Evolutionary conservation across 805 yeast species (phyloP), one percentile per base, ranked within the genome.

Genomic region (Starmerella sirachaensis): DNA sequence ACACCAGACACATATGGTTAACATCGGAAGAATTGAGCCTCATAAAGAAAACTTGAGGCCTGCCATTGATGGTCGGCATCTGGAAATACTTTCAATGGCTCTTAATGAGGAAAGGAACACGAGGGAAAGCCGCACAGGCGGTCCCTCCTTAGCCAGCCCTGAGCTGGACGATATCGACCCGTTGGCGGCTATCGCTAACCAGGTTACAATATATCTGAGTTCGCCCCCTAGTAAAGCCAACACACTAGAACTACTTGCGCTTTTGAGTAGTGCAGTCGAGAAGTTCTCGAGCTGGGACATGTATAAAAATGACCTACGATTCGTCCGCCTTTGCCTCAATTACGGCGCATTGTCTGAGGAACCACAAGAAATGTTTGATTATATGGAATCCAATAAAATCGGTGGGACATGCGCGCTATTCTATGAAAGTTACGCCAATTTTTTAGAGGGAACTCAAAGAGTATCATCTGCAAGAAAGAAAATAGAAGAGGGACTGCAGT

Each of bases 221-320:
- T n/a, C n/a, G n/a, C n/a, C n/a, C n/a, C n/a, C n/a, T n/a, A n/a
- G n/a, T n/a, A n/a, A n/a, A 23, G 11, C 26, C 26, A 23, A 11
- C 12, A n/a, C 12, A n/a, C 16, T 30, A n/a, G 16, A 21, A 29
- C 13, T 13, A 6, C 20, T 29, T 28, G 34, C 34, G 10, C 26
- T 4, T 32, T 78, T 91, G 48, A 76, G n/a, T n/a, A n/a, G n/a
- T n/a, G n/a, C n/a, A n/a, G n/a, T 93, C 0, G 68, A 74, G 27
- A 66, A 65, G 42, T 81, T 83, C 53, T 65, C 75, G 49, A 81
- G 78, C 47, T 69, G 68, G 22, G 59, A 33, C 2, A 26, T 59
- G 43, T 88, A 85, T 55, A 76, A 74, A 42, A 78, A 86, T 54
- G 96, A 88, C 54, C 74, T 88, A 1, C 60, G 96, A 33, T 85